Evolutionary conservation across 345 rosid species (phyloP).

Genomic region (Passiflora organensis): DNA sequence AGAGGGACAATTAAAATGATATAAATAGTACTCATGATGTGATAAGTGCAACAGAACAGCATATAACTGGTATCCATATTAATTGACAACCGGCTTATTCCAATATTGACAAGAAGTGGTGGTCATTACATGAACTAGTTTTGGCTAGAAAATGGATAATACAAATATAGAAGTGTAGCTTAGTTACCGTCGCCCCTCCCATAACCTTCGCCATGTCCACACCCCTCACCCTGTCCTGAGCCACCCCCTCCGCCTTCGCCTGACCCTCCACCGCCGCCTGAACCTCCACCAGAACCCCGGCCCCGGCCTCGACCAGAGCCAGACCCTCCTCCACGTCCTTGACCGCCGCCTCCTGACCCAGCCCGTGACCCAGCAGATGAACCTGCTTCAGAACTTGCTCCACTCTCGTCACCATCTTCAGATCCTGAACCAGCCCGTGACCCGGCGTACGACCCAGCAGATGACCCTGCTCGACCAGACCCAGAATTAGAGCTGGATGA

Average conservation of each 20-base stretch:
- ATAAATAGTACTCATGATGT: too few species aligned
- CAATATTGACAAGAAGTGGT: background rate
- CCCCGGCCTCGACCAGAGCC: conserved; percentile 12
- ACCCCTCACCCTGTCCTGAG: conserved; percentile 25
- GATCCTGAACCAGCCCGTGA: conserved; percentile 41
- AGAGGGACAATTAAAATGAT: too few species aligned
- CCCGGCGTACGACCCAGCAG: conserved; percentile 37
- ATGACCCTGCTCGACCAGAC: conserved; percentile 33
- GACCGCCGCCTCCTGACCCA: conserved; percentile 7
- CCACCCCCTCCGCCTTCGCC: conserved; percentile 20
- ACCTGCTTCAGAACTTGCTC: too few species aligned
- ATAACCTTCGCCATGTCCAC: conserved; percentile 27
- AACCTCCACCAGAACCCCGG: conserved; percentile 3
- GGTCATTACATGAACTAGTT: background rate
- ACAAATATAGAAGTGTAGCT: background rate
- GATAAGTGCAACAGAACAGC: too few species aligned
- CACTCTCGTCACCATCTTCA: background rate
- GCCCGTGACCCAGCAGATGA: too few species aligned
- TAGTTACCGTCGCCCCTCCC: conserved; percentile 22
- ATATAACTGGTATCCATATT: too few species aligned
- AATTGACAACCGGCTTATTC: too few species aligned
- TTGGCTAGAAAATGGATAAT: too few species aligned
- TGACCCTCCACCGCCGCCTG: conserved; percentile 22
- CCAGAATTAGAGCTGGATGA: conserved; percentile 37
- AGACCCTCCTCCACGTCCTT: conserved; percentile 12